phyloP scores from a whole-genome alignment of 2,329 filamentous ascomycete genomes.

The Stemphylium beticola region DNA sequence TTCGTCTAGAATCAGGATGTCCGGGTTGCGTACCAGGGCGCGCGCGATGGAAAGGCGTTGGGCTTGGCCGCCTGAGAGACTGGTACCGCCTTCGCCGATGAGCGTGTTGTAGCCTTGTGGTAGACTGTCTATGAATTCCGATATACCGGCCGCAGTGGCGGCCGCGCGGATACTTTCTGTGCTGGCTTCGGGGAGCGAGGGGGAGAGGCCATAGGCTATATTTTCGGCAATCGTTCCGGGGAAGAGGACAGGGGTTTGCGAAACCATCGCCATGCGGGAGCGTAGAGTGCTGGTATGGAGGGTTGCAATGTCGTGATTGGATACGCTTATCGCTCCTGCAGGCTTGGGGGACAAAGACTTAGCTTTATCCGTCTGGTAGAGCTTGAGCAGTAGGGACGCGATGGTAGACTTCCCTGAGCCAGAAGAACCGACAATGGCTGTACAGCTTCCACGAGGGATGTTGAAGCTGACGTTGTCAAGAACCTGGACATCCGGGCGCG shows the following conservation, averaged over 20 bases:
- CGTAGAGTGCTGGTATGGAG: constrained; percentile 68
- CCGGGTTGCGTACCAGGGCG: constrained; percentile 73
- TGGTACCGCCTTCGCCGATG: constrained; percentile 77
- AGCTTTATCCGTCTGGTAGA: constrained; percentile 61
- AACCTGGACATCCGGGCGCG: constrained; percentile 58
- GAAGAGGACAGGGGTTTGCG: constrained; percentile 77
- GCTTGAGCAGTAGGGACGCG: constrained; percentile 72
- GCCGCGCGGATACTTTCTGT: constrained; percentile 54
- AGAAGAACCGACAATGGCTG: constrained; percentile 81
- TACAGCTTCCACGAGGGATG: constrained; percentile 68
- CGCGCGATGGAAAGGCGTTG: constrained; percentile 83
- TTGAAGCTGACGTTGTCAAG: constrained; percentile 70
- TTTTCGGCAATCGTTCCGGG: constrained; percentile 78
- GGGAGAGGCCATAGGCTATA: constrained; percentile 77
- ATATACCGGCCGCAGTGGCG: constrained; percentile 67
- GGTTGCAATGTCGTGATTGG: constrained; percentile 60
- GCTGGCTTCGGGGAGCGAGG: constrained; percentile 59
- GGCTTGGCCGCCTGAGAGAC: constrained; percentile 79
- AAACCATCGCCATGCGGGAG: constrained; percentile 69
- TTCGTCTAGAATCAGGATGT: constrained; percentile 82
- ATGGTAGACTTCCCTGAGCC: constrained; percentile 94
- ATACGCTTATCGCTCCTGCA: constrained; percentile 61
- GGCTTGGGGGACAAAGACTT: not conserved
- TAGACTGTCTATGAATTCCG: constrained; percentile 77
- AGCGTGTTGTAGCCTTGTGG: constrained; percentile 73